Evolutionary conservation across 2,329 filamentous ascomycete species (phyloP).

Genomic region (Colletotrichum abscissum): DNA sequence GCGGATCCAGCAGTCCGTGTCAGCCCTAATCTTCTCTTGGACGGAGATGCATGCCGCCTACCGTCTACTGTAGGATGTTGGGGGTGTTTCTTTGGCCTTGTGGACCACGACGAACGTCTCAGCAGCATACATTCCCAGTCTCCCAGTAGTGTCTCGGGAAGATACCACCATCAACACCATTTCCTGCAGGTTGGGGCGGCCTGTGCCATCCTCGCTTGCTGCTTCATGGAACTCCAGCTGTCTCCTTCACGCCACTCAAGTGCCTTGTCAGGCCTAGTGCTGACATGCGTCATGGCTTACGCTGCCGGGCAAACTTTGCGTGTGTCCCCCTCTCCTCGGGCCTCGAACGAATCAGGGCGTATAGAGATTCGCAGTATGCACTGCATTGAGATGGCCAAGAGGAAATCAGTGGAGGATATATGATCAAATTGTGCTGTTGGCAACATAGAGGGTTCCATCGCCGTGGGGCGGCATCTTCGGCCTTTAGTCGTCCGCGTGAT

Average conservation of each 20-base stretch:
- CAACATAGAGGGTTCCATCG: neutral
- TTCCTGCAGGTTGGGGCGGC: neutral
- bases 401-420: neutral
- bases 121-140: neutral
- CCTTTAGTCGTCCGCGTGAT: neutral
- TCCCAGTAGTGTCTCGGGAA: neutral
- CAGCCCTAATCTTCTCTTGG: slow-evolving; percentile 29
- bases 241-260: neutral
- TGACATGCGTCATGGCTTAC: neutral
- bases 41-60: slow-evolving; percentile 10
- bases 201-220: neutral
- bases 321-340: neutral
- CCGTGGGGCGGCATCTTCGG: neutral
- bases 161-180: neutral
- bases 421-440: neutral
- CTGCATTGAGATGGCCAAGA: neutral
- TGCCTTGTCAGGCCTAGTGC: neutral
- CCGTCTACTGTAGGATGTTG: neutral
- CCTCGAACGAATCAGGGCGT: neutral
- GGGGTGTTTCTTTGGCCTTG: neutral
- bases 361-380: neutral
- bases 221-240: neutral
- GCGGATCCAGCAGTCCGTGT: slow-evolving; percentile 6
- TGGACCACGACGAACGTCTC: neutral
- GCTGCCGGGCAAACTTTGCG: neutral